phyloP scores from a whole-genome alignment of 2,329 filamentous ascomycete genomes.

The Seiridium unicorne region DNA sequence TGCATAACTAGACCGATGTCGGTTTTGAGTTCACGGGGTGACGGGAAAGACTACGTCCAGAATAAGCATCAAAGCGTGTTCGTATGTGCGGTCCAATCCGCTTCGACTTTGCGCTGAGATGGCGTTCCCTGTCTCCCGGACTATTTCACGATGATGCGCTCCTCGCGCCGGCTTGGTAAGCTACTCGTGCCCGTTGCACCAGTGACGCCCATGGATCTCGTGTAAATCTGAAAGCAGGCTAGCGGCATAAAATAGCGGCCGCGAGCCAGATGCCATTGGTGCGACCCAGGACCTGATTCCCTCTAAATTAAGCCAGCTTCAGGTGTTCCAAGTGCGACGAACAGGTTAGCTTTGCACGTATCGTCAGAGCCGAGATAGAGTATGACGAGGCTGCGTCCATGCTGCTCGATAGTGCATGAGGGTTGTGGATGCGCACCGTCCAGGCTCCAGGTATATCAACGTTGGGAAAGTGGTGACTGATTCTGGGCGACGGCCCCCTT shows the following conservation, averaged over 20 bases:
- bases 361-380: not conserved
- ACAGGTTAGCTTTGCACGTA: not conserved
- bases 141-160: too few relatives aligned
- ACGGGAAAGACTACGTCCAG: too few relatives aligned
- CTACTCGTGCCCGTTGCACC: not conserved
- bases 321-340: constrained; percentile 1
- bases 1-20: not conserved
- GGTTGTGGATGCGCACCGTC: too few relatives aligned
- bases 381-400: not conserved
- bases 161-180: not conserved
- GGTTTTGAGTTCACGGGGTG: not conserved
- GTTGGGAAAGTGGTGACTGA: too few relatives aligned
- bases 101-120: not conserved
- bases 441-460: too few relatives aligned
- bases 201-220: too few relatives aligned
- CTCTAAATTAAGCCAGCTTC: constrained; percentile 1
- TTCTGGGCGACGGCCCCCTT: too few relatives aligned
- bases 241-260: not conserved
- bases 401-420: not conserved
- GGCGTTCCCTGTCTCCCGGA: too few relatives aligned
- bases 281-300: not conserved
- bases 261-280: not conserved
- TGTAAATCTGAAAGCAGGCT: not conserved
- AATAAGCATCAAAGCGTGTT: not conserved
- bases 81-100: not conserved